phyloP scores from a whole-genome alignment of 768 basidiomycete genomes.

The Podaxis sp. region DNA sequence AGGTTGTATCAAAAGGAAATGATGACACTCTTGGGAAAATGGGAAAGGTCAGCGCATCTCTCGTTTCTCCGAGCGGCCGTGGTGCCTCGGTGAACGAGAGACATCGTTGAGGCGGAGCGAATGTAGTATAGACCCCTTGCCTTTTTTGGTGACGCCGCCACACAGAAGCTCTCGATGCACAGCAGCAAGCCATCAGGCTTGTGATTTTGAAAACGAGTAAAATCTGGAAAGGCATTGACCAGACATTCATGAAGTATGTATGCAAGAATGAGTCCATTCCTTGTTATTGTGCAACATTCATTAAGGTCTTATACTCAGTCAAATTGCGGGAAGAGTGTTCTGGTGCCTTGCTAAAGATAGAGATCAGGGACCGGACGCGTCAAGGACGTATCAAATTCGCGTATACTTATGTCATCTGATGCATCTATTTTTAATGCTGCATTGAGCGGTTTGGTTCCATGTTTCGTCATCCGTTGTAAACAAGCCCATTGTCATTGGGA shows the following conservation, averaged over 20 bases:
- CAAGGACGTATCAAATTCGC: too few relatives aligned
- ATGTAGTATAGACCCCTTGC: neutral
- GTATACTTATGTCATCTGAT: too few relatives aligned
- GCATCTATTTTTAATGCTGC: too few relatives aligned
- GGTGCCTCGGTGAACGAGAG: neutral
- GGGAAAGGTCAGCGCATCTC: neutral
- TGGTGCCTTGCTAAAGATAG: too few relatives aligned
- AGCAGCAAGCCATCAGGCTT: neutral
- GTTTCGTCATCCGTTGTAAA: too few relatives aligned
- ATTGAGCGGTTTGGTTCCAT: too few relatives aligned
- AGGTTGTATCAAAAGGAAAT: neutral
- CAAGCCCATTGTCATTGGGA: too few relatives aligned
- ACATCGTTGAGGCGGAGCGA: neutral
- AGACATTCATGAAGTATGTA: neutral
- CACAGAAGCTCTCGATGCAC: neutral
- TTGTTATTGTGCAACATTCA: neutral
- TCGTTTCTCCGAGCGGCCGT: neutral
- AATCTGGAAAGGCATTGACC: neutral
- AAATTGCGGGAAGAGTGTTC: too few relatives aligned
- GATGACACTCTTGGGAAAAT: neutral
- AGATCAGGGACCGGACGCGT: too few relatives aligned
- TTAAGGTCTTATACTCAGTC: neutral
- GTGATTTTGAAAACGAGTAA: neutral
- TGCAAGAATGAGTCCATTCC: neutral
- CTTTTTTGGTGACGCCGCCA: neutral